phyloP scores from a whole-genome alignment of 129 eudicot species.

The Cynara cardunculus region DNA sequence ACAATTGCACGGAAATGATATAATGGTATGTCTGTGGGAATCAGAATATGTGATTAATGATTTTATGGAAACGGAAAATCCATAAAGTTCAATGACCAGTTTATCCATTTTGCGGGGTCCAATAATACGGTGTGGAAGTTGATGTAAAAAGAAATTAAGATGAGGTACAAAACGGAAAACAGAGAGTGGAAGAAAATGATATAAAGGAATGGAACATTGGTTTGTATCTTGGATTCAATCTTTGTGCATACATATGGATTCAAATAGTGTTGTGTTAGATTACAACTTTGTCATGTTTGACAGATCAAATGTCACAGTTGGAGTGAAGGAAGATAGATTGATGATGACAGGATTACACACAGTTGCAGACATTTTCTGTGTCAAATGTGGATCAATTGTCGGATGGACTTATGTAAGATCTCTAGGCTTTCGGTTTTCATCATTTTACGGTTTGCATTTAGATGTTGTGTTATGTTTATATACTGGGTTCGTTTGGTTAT shows the following conservation, averaged over 20 bases:
- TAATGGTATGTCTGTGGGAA: background rate
- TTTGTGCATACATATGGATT: background rate
- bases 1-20: background rate
- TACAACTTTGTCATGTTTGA: slow-evolving; percentile 5
- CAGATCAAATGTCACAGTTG: slow-evolving; percentile 80
- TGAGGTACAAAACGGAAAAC: background rate
- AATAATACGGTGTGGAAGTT: background rate
- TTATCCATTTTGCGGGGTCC: background rate
- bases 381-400: slow-evolving; percentile 82
- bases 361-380: slow-evolving; percentile 95
- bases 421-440: background rate
- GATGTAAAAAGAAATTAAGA: background rate
- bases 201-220: background rate
- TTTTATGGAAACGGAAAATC: too few relatives aligned
- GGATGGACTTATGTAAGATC: slow-evolving; percentile 97
- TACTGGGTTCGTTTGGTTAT: background rate
- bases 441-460: background rate
- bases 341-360: slow-evolving; percentile 97
- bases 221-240: background rate
- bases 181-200: background rate
- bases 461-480: background rate
- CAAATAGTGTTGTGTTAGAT: background rate
- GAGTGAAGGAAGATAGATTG: slow-evolving; percentile 82
- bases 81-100: background rate
- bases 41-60: background rate